Evolutionary conservation across 2,329 filamentous ascomycete species (phyloP).

Genomic region (Diaporthe citriasiana): DNA sequence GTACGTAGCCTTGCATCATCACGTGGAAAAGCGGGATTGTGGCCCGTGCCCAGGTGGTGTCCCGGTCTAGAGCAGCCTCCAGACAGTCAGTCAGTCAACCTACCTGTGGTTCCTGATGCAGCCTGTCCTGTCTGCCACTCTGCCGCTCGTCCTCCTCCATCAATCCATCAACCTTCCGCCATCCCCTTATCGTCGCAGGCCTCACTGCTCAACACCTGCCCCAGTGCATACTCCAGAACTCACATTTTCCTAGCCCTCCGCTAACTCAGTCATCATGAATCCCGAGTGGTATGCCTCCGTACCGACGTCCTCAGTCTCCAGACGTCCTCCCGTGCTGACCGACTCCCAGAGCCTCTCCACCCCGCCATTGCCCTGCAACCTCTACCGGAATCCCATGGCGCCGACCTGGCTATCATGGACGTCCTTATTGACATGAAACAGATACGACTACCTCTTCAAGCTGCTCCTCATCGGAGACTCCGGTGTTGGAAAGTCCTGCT

Average conservation of each 20-base stretch:
- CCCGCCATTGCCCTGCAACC: constrained; percentile 14
- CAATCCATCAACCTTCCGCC: constrained; percentile 42
- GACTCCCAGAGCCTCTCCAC: constrained; percentile 39
- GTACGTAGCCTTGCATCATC: constrained; percentile 30
- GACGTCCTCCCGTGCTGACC: constrained; percentile 43
- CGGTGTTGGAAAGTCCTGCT: constrained; percentile 99
- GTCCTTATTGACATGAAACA: constrained; percentile 58
- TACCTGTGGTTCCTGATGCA: constrained; percentile 42
- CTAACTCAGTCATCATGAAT: constrained; percentile 78
- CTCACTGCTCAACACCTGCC: constrained; percentile 39
- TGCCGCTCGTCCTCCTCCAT: constrained; percentile 38
- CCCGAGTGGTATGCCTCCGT: constrained; percentile 84
- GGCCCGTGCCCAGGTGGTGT: constrained; percentile 21
- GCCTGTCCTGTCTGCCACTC: constrained; percentile 38
- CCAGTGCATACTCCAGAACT: constrained; percentile 15
- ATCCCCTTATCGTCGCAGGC: constrained; percentile 40
- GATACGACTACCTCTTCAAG: constrained; percentile 99
- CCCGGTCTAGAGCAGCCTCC: constrained; percentile 21
- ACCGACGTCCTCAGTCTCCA: constrained; percentile 45
- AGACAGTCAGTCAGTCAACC: constrained; percentile 22
- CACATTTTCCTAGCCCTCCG: constrained; percentile 22
- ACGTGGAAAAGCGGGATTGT: constrained; percentile 27
- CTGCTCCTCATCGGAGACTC: constrained; percentile 99
- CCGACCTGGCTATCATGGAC: not conserved
- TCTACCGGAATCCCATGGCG: constrained; percentile 6